Evolutionary conservation across 2,329 filamentous ascomycete species (phyloP).

Genomic region (Verticillium tricorpus): DNA sequence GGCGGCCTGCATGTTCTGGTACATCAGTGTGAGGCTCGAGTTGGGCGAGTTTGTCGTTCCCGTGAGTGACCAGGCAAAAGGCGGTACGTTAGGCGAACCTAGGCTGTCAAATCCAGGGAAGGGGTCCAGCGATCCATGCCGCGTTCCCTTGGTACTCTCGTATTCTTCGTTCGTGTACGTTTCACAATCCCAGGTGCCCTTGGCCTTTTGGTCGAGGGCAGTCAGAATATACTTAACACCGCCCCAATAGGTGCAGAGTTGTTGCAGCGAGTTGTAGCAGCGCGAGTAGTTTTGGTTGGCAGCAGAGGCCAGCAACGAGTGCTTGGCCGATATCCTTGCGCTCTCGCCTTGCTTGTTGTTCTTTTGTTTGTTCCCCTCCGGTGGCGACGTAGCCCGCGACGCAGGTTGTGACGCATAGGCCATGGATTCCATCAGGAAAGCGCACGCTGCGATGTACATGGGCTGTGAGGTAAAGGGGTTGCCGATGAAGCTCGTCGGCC

Average conservation of each 20-base stretch:
- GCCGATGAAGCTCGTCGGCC: slow-evolving; percentile 79
- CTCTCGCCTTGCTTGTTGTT: slow-evolving; percentile 9
- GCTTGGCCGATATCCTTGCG: slow-evolving; percentile 47
- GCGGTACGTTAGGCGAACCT: slow-evolving; percentile 44
- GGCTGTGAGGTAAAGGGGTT: slow-evolving; percentile 89
- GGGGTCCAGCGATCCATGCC: slow-evolving; percentile 15
- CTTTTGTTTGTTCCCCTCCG: slow-evolving; percentile 21
- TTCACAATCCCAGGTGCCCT: slow-evolving; percentile 77
- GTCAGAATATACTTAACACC: slow-evolving; percentile 84
- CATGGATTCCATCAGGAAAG: slow-evolving; percentile 79
- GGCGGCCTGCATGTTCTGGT: slow-evolving; percentile 51
- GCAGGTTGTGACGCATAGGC: slow-evolving; percentile 63
- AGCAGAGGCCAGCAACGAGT: slow-evolving; percentile 72
- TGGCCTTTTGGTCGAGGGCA: slow-evolving; percentile 80
- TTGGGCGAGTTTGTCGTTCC: slow-evolving; percentile 82
- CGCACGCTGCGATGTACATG: slow-evolving; percentile 87
- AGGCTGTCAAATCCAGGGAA: slow-evolving; percentile 34
- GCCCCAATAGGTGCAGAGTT: slow-evolving; percentile 80
- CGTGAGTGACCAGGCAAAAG: slow-evolving; percentile 81
- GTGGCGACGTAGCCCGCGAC: slow-evolving; percentile 55
- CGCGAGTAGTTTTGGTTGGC: slow-evolving; percentile 84
- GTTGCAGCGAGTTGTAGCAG: slow-evolving; percentile 78
- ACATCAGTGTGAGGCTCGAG: slow-evolving; percentile 78
- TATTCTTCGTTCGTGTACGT: slow-evolving; percentile 69
- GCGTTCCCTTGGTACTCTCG: slow-evolving; percentile 54